These are phyloP conservation scores for Skeletonema tropicum DNA, from an alignment of 108 stramenopile genomes.

Conservation along the genomic window DNA sequence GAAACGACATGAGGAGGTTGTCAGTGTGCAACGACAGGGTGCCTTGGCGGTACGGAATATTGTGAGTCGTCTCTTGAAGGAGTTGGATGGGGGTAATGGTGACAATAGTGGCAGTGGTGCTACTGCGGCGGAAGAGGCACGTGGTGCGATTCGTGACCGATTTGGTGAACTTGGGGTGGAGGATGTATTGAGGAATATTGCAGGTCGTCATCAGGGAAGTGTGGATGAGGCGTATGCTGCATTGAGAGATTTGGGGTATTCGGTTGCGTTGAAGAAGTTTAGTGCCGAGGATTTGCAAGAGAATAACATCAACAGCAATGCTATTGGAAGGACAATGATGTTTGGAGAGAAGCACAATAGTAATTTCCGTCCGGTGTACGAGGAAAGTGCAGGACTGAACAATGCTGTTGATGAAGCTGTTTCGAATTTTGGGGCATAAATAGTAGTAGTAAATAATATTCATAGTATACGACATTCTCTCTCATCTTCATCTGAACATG, in stretches of 20 bases:
- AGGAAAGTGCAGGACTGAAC: constrained; percentile 32
- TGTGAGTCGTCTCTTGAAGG: constrained; percentile 61
- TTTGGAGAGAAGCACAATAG: constrained; percentile 57
- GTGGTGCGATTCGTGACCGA: constrained; percentile 42
- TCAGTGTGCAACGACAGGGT: constrained; percentile 81
- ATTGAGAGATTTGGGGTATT: constrained; percentile 83
- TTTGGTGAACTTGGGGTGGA: constrained; percentile 81
- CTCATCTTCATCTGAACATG: neutral
- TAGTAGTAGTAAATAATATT: neutral
- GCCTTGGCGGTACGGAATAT: constrained; percentile 87
- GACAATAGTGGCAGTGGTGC: neutral
- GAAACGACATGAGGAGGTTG: constrained; percentile 62
- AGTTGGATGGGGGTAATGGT: neutral
- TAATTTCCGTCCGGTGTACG: constrained; percentile 50
- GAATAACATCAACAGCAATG: neutral
- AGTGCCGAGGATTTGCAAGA: constrained; percentile 43
- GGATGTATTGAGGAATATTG: constrained; percentile 66
- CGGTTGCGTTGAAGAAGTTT: constrained; percentile 55
- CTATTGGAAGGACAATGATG: constrained; percentile 55
- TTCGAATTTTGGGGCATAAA: constrained; percentile 26
- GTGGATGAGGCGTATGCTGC: constrained; percentile 94
- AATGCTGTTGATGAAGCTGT: constrained; percentile 37
- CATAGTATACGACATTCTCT: constrained; percentile 2
- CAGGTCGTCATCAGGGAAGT: constrained; percentile 76
- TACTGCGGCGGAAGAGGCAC: constrained; percentile 17